Evolutionary conservation across 257 asterid species (phyloP).

Genomic region (Penstemon davidsonii): DNA sequence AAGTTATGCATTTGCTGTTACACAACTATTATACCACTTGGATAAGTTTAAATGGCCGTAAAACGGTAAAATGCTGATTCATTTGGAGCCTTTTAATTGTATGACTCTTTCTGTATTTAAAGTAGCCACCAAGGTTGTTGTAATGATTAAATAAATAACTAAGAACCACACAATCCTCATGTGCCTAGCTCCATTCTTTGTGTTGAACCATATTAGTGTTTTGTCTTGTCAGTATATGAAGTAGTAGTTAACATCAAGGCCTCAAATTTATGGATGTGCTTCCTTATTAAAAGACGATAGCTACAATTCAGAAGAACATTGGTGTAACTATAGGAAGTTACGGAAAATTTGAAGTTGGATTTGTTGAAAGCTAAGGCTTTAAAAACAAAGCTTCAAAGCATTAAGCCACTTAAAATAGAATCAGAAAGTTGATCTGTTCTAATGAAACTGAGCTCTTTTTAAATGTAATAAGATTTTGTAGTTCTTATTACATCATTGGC

Average conservation of each 20-base stretch:
- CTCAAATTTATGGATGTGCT: neutral
- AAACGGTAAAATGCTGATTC: too few species aligned
- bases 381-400: neutral
- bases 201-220: neutral
- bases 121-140: too few species aligned
- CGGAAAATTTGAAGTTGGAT: neutral
- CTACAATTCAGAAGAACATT: conserved; percentile 8
- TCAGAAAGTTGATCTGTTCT: too few species aligned
- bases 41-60: too few species aligned
- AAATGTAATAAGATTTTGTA: neutral
- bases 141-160: too few species aligned
- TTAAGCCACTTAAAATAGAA: neutral
- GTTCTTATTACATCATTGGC: neutral
- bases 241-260: neutral
- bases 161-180: too few species aligned
- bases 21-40: too few species aligned
- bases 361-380: too few species aligned
- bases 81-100: too few species aligned
- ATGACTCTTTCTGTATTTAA: too few species aligned
- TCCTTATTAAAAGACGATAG: conserved; percentile 13
- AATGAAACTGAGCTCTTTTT: conserved; percentile 1
- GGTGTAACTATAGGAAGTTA: neutral
- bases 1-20: too few species aligned
- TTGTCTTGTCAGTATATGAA: conserved; percentile 2
- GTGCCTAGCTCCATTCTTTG: too few species aligned